Base-by-base conservation (phyloP, 495 filamentous ascomycete species). In the Ramalina intermedia region DNA sequence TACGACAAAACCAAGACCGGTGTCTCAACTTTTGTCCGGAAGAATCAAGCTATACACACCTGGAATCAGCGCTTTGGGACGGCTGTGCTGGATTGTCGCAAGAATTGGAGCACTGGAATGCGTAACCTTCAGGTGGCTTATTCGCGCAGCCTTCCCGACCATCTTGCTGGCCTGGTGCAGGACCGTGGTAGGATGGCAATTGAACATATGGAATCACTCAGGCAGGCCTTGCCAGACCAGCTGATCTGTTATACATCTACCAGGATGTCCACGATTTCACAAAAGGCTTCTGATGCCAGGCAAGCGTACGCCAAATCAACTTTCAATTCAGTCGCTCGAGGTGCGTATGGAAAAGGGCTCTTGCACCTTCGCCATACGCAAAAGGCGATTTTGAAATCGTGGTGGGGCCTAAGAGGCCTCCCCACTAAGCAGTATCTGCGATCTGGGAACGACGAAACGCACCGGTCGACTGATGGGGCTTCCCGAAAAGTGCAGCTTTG, bases 1-100 rank as follows among this genome's bases (percentile, higher is more conserved):
- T 69, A 68, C 47, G 64, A 61, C 24, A 71, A 70, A 49, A 58
- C 75, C 36, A 68, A 61, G 46, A 70, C 66, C n/a, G 71, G 73
- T 53, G 46, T 80, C 17, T 70, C 74, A 47, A 60, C 68, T 4
- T 54, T 72, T 27, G 51, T 74, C 52, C 69, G 68, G 21, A 68
- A 76, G 51, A 68, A 70, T 29, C 64, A 67, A 40, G 69, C 62
- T 49, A 66, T 60, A 44, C 36, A 41, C 4, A 39, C 29, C 21
- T 35, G 27, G 6, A 38, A 46, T 21, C 39, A 21, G 37, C 29
- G 7, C 20, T 36, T 37, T 14, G 43, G 46, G 4, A 41, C 44
- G 29, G 48, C 27, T 11, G 50, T 44, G 9, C 17, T 51, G 6
- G 24, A 39, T 17, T 41, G 37, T 36, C 48, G 43, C 29, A 37